A percentile compares a stretch with the other conserved stretches of the same genome.
These are phyloP conservation scores for Isabelozyma heimii DNA, from an alignment of 805 yeast genomes.

Conservation along the genomic window DNA sequence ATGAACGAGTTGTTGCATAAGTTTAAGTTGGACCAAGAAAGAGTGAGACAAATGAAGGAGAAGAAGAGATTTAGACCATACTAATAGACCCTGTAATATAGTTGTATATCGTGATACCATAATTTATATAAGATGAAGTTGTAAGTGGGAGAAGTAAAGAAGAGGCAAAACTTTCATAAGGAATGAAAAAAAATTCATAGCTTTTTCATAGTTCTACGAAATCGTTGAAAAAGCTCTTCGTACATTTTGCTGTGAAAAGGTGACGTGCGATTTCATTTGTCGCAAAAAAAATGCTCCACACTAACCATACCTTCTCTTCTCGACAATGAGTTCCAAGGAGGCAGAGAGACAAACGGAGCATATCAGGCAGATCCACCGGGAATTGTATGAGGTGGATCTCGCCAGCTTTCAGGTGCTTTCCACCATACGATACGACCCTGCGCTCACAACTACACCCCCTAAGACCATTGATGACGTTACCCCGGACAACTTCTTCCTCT, in stretches of 20 bases:
- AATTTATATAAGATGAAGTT: neutral
- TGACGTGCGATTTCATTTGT: neutral
- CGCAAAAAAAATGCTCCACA: neutral
- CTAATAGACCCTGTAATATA: conserved; percentile 16
- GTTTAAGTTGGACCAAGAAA: conserved; percentile 88
- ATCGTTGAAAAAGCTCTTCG: no score
- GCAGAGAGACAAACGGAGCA: neutral
- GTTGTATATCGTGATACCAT: neutral
- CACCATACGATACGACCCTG: conserved; percentile 76
- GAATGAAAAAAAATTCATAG: no score
- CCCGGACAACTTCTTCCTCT: conserved; percentile 50
- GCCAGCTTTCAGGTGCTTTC: conserved; percentile 57
- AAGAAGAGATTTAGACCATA: conserved; percentile 85
- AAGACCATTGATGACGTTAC: conserved; percentile 19
- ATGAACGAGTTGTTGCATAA: conserved; percentile 82
- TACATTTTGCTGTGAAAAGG: no score
- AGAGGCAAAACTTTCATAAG: no score
- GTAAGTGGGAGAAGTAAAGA: neutral
- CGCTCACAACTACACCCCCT: conserved; percentile 31
- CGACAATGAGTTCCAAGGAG: neutral
- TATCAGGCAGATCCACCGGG: neutral
- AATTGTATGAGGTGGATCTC: conserved; percentile 10
- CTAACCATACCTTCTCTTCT: neutral
- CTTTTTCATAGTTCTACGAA: no score
- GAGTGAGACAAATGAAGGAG: conserved; percentile 73